A percentile compares a stretch with the other conserved stretches of the same genome.
These are phyloP conservation scores for Gymnopus androsaceus DNA, from an alignment of 1,284 basidiomycete species.

Conservation along the genomic window DNA sequence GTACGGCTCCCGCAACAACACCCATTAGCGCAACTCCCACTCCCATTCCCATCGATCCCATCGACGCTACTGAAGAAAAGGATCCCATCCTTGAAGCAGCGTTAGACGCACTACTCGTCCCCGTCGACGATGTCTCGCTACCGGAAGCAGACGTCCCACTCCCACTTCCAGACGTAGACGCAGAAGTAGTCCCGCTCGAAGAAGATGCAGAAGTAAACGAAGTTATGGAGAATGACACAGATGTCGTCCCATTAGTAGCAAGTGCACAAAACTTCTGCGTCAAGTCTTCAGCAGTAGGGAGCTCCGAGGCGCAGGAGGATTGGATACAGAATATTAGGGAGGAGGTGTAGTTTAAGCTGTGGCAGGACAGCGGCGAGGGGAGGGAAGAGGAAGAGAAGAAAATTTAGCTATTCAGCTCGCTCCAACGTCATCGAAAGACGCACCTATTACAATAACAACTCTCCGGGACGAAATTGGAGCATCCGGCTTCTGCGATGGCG, in stretches of 20 bases:
- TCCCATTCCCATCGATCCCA: no score
- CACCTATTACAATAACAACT: conserved; percentile 44
- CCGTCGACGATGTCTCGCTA: background rate
- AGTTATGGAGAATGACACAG: conserved; percentile 35
- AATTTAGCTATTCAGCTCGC: no score
- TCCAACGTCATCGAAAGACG: no score
- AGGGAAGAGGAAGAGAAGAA: background rate
- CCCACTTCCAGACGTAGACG: background rate
- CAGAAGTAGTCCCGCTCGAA: conserved; percentile 3
- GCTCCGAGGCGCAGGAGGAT: conserved; percentile 30
- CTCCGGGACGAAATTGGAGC: conserved; percentile 38
- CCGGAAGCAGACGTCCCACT: background rate
- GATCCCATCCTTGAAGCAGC: background rate
- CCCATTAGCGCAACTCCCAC: background rate
- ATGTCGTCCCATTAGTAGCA: conserved; percentile 31
- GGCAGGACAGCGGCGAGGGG: background rate
- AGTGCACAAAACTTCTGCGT: conserved; percentile 44
- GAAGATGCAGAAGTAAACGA: conserved; percentile 24
- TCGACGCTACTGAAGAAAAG: background rate
- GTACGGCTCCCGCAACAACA: background rate
- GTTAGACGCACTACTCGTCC: background rate
- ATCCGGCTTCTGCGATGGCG: conserved; percentile 34
- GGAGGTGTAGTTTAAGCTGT: background rate
- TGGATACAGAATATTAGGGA: conserved; percentile 34
- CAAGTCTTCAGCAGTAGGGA: conserved; percentile 36